Conservation (phyloP, 257 asterid species). For the Solanum lycopersicoides region DNA sequence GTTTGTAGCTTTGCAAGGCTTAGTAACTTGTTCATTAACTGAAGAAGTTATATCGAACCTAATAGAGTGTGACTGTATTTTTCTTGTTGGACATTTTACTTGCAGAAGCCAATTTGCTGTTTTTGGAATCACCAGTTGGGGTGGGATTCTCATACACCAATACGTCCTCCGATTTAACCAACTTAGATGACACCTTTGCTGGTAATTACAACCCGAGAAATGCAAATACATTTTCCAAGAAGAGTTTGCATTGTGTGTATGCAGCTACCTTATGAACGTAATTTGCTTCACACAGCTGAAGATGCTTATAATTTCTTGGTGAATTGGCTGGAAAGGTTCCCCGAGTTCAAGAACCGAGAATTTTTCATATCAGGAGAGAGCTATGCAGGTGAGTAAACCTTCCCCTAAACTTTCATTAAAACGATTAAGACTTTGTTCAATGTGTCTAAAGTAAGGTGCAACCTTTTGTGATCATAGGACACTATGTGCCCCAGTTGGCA, state of each 20-base stretch:
- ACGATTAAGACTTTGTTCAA: neutral
- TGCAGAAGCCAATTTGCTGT: constrained; percentile 88
- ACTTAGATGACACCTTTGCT: constrained; percentile 40
- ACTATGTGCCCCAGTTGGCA: constrained; percentile 86
- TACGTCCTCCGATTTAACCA: constrained; percentile 45
- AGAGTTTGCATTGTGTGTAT: neutral
- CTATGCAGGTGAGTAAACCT: constrained; percentile 54
- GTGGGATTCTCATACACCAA: constrained; percentile 90
- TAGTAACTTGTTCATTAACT: no score
- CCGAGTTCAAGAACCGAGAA: constrained; percentile 55
- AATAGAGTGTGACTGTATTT: neutral
- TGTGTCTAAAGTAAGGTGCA: neutral
- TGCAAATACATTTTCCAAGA: neutral
- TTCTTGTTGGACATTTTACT: neutral
- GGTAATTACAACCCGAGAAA: constrained; percentile 32
- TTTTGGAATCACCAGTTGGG: constrained; percentile 78
- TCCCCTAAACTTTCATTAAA: neutral
- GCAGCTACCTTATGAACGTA: neutral
- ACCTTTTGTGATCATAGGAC: constrained; percentile 36
- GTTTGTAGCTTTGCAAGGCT: neutral
- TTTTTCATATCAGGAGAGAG: constrained; percentile 87
- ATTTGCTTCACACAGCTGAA: constrained; percentile 35
- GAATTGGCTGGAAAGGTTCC: constrained; percentile 65
- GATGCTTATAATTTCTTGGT: constrained; percentile 65
- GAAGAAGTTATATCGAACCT: neutral